phyloP scores from a whole-genome alignment of 1,284 basidiomycete species.

The Sanghuangporus weigelae region DNA sequence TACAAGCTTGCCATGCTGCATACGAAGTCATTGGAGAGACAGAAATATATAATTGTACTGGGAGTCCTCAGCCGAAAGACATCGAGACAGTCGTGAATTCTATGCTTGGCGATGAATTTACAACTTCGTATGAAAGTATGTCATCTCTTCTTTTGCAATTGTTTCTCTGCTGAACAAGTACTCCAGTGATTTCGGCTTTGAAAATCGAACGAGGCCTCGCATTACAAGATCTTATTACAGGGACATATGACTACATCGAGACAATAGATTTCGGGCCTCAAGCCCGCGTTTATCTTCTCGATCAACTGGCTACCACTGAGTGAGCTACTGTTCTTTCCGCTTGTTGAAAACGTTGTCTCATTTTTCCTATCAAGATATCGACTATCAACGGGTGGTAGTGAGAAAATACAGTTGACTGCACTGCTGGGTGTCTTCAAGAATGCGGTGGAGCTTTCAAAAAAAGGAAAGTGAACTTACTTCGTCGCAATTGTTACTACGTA shows the following conservation, averaged over 20 bases:
- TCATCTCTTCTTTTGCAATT: conserved; percentile 16
- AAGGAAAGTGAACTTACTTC: not conserved
- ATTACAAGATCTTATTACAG: conserved; percentile 91
- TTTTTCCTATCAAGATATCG: conserved; percentile 61
- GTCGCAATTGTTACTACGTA: too few relatives aligned
- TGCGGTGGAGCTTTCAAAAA: conserved; percentile 68
- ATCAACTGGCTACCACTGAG: conserved; percentile 89
- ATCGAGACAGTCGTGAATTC: conserved; percentile 91
- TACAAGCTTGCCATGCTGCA: conserved; percentile 97
- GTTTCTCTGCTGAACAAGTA: not conserved
- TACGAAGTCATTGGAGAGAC: conserved; percentile 86
- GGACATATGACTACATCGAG: conserved; percentile 88
- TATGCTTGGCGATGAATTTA: conserved; percentile 97
- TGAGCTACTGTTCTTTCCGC: conserved; percentile 35
- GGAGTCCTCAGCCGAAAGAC: conserved; percentile 91
- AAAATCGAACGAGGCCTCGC: conserved; percentile 93
- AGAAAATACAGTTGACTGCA: conserved; percentile 93
- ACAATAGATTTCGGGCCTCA: conserved; percentile 82
- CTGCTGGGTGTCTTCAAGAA: conserved; percentile 93
- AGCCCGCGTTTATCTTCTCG: conserved; percentile 87
- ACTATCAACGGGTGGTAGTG: conserved; percentile 87
- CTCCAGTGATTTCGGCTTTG: conserved; percentile 76
- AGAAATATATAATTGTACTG: conserved; percentile 96
- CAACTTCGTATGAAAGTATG: conserved; percentile 84
- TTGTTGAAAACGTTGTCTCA: conserved; percentile 8